Evolutionary conservation across 2,329 filamentous ascomycete genomes (phyloP).

Genomic region (Coleophoma cylindrospora): DNA sequence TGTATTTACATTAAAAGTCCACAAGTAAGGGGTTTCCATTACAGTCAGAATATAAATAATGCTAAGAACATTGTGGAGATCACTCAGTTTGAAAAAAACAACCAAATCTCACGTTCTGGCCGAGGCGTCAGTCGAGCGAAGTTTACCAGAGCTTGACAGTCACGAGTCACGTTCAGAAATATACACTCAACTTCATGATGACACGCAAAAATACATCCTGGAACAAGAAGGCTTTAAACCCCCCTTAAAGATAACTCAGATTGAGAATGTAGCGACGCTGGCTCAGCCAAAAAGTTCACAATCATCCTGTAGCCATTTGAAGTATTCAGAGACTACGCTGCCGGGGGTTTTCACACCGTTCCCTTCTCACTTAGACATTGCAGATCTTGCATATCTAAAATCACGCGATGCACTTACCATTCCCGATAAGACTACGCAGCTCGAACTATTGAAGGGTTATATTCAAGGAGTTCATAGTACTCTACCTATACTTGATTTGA

Average conservation of each 20-base stretch:
- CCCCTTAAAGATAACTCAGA: not conserved
- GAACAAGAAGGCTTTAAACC: not conserved
- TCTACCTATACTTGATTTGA: conserved; percentile 15
- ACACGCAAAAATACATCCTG: not conserved
- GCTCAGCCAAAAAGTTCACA: not conserved
- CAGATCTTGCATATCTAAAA: conserved; percentile 10
- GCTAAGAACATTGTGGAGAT: not conserved
- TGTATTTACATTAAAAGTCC: not conserved
- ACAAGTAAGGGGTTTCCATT: not conserved
- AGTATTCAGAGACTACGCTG: not conserved
- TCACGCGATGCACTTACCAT: conserved; percentile 13
- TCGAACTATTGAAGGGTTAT: conserved; percentile 14
- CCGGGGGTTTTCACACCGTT: conserved; percentile 6
- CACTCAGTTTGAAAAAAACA: not conserved
- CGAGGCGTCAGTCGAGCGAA: not conserved
- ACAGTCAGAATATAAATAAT: not conserved
- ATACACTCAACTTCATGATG: not conserved
- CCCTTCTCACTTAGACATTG: conserved; percentile 3
- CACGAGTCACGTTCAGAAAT: not conserved
- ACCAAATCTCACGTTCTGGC: too few species aligned
- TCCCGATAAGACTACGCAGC: conserved; percentile 8
- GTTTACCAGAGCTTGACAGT: not conserved
- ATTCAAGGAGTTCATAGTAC: conserved; percentile 11
- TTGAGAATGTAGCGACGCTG: not conserved
- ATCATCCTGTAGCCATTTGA: not conserved